Percentiles rank a stretch among this genome's conserved stretches.
Conservation (phyloP, 352 stramenopile genomes). For the Elongisporangium senticosum region DNA sequence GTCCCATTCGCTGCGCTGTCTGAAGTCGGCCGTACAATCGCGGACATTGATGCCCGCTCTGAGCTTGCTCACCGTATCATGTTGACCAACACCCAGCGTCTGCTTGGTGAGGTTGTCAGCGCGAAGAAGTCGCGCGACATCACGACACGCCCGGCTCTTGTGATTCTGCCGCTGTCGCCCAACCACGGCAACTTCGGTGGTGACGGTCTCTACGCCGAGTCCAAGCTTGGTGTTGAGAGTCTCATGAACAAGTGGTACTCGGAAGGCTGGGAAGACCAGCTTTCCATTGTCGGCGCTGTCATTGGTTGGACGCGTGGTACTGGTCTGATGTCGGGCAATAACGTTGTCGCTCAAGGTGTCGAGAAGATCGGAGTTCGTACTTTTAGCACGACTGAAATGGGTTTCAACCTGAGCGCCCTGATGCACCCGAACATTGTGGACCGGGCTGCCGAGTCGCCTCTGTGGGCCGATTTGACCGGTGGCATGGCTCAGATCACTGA, state of each 20-base stretch:
- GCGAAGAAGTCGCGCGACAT: slow-evolving; percentile 73
- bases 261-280: slow-evolving; percentile 82
- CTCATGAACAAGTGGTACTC: slow-evolving; percentile 85
- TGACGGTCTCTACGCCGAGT: slow-evolving; percentile 86
- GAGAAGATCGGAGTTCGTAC: slow-evolving; percentile 80
- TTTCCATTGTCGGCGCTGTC: slow-evolving; percentile 77
- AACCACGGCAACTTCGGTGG: slow-evolving; percentile 86
- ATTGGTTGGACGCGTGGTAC: slow-evolving; percentile 87
- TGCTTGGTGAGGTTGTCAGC: slow-evolving; percentile 72
- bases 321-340: slow-evolving; percentile 86
- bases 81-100: slow-evolving; percentile 81
- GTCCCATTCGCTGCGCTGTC: slow-evolving; percentile 85
- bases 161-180: slow-evolving; percentile 74
- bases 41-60: slow-evolving; percentile 68
- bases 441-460: slow-evolving; percentile 54
- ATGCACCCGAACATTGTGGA: slow-evolving; percentile 79
- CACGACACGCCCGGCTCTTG: slow-evolving; percentile 66
- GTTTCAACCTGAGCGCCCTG: slow-evolving; percentile 83
- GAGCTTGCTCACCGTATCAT: slow-evolving; percentile 86
- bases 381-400: slow-evolving; percentile 85
- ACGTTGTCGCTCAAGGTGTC: slow-evolving; percentile 74
- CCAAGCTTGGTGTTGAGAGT: slow-evolving; percentile 83
- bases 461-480: slow-evolving; percentile 79
- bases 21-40: slow-evolving; percentile 72
- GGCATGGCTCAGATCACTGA: slow-evolving; percentile 74